Base-by-base conservation (phyloP, 2,329 filamentous ascomycete species). In the Monosporascus sp. region DNA sequence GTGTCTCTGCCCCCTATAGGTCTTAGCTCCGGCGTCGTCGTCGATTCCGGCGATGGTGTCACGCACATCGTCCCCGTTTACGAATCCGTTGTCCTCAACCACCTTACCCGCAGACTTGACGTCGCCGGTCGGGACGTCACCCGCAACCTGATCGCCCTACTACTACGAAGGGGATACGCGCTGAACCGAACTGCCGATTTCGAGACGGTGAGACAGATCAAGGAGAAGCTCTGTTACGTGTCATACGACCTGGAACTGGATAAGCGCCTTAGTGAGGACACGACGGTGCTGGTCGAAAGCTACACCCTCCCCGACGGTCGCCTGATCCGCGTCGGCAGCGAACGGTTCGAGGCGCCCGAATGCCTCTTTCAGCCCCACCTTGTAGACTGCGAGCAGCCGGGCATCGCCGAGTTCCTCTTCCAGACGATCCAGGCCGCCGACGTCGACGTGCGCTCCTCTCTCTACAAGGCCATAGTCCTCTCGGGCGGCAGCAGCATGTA, bases 401-500 rank as follows among this genome's bases (percentile, higher is more conserved):
- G 94, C 55, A 94, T 99, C 57, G 93, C 90, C 64, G 94, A 99
- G 69, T 92, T 97, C 72, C 80, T 99, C 39, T 99, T 99, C 83
- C 97, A 99, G 78, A 99, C 93, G 20, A 99, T 99, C 67, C 94
- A 97, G 74, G 78, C 89, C 7, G 92, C 94, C 56, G 94, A 97
- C 63, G 91, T 99, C 51, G 94, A 99, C 68, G 91, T 99, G 45
- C 87, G 94, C 59, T 87, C 88, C 50, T 95, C 90, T 58, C 79
- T 99, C 55, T 99, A 94, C 83, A 97, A 96, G 79, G 94, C 94
- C 14, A 93, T 99, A 65, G 94, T 99, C 55, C 81, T 99, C 51
- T 97, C 91, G 43, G 94, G 94, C 60, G 94, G 94, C 62, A 95
- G 89, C 79, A 96, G 90, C 84, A 99, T 99, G 94, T 99, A 99